Percentiles rank a stretch among this genome's conserved stretches.
Conservation (phyloP, 2,329 filamentous ascomycete species). For the Leptoxyphium fumago region DNA sequence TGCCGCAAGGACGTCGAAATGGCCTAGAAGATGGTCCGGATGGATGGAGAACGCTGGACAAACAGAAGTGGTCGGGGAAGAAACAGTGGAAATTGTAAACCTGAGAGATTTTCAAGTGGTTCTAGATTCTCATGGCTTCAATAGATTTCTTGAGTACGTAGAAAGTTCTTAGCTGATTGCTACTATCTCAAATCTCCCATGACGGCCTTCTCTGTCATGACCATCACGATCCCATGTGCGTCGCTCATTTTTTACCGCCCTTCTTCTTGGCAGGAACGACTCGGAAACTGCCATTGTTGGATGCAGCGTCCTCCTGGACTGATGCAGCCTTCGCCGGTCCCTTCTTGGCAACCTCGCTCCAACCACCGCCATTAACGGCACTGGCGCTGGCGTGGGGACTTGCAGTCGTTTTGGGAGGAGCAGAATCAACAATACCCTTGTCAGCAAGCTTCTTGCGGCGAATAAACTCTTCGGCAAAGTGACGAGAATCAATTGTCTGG, state of each 20-base stretch:
- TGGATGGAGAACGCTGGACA: no score
- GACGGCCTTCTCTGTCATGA: background rate
- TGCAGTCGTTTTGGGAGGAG: conserved; percentile 32
- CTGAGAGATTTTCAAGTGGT: no score
- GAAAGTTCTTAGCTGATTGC: no score
- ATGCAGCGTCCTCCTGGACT: conserved; percentile 25
- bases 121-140: no score
- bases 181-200: no score
- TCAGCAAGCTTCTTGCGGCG: conserved; percentile 86
- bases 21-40: no score
- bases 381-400: conserved; percentile 34
- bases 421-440: conserved; percentile 69
- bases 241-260: conserved; percentile 32
- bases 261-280: conserved; percentile 90
- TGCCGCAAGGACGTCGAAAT: no score
- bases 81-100: no score
- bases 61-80: no score
- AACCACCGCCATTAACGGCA: conserved; percentile 47
- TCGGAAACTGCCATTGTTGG: conserved; percentile 57
- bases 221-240: background rate
- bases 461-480: conserved; percentile 89
- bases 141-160: no score
- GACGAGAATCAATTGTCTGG: conserved; percentile 77
- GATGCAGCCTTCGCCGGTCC: conserved; percentile 31
- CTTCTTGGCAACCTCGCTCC: conserved; percentile 98